These are phyloP conservation scores for Trichoderma atroviride DNA, from an alignment of 2,329 filamentous ascomycete species.

Conservation along the genomic window DNA sequence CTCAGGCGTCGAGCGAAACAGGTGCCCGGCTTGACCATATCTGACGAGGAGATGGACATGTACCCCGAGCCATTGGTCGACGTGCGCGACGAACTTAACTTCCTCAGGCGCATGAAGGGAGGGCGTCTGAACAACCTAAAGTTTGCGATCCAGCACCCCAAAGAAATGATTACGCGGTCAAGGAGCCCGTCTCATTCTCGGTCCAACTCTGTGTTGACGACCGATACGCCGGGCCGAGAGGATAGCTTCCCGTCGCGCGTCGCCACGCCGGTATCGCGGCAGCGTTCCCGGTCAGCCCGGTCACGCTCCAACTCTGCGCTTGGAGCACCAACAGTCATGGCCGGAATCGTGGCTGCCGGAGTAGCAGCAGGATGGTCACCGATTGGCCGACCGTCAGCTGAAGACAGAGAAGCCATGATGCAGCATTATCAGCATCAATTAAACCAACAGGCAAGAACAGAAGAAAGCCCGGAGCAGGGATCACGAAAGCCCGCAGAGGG, in stretches of 20 bases:
- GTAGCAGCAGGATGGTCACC: constrained; percentile 79
- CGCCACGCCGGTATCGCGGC: constrained; percentile 62
- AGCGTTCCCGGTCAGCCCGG: constrained; percentile 67
- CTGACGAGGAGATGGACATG: constrained; percentile 66
- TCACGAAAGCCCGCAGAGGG: constrained; percentile 19
- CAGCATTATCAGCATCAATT: constrained; percentile 14
- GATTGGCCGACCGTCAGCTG: constrained; percentile 52
- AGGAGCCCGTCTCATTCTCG: constrained; percentile 66
- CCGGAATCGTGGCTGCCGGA: constrained; percentile 77
- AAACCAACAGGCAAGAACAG: constrained; percentile 21
- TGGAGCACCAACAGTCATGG: constrained; percentile 77
- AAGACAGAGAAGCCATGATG: constrained; percentile 32
- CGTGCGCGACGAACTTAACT: constrained; percentile 78
- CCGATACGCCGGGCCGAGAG: constrained; percentile 64
- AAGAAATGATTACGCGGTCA: constrained; percentile 64
- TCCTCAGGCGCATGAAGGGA: constrained; percentile 78
- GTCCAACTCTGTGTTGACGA: constrained; percentile 57
- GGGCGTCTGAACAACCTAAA: constrained; percentile 80
- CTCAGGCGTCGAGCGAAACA: constrained; percentile 53
- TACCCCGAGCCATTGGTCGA: constrained; percentile 75
- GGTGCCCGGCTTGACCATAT: constrained; percentile 61
- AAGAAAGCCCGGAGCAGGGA: constrained; percentile 29
- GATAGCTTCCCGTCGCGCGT: constrained; percentile 54
- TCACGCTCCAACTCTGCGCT: constrained; percentile 71
- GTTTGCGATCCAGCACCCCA: constrained; percentile 75